Conservation (phyloP, 345 rosid species). For the Aquilaria malaccensis region DNA sequence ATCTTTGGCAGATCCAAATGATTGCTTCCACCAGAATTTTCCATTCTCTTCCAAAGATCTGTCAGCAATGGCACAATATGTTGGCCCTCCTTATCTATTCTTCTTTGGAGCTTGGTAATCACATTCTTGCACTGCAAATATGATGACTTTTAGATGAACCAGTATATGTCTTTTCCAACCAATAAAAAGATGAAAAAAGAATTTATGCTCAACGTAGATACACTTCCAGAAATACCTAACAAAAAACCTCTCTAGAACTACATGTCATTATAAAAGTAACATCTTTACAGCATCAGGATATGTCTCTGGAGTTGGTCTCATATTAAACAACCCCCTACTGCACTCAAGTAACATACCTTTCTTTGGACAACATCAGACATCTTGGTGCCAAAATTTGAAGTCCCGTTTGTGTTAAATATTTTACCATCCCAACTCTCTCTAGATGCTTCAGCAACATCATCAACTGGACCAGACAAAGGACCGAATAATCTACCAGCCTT, state of each 20-base stretch:
- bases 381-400: conserved; percentile 44
- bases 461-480: conserved; percentile 39
- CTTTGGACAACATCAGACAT: conserved; percentile 77
- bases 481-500: conserved; percentile 58
- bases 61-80: conserved; percentile 90
- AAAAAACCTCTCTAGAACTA: too few species aligned
- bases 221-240: neutral
- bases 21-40: conserved; percentile 57
- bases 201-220: too few species aligned
- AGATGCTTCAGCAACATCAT: conserved; percentile 47
- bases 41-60: conserved; percentile 82
- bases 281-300: neutral
- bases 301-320: too few species aligned
- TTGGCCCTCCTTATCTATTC: conserved; percentile 90
- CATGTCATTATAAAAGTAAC: neutral
- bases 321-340: too few species aligned
- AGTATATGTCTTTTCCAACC: neutral
- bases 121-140: conserved; percentile 82
- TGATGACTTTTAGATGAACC: conserved; percentile 15
- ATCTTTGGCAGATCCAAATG: conserved; percentile 81
- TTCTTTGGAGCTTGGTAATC: conserved; percentile 81
- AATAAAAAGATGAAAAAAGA: neutral
- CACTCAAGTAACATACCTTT: conserved; percentile 44
- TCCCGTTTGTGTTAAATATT: conserved; percentile 39
- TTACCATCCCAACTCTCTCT: conserved; percentile 68